A percentile compares a stretch with the other conserved stretches of the same genome.
Evolutionary conservation across 805 yeast genomes (phyloP).

Genomic region (Candida broadrunensis): DNA sequence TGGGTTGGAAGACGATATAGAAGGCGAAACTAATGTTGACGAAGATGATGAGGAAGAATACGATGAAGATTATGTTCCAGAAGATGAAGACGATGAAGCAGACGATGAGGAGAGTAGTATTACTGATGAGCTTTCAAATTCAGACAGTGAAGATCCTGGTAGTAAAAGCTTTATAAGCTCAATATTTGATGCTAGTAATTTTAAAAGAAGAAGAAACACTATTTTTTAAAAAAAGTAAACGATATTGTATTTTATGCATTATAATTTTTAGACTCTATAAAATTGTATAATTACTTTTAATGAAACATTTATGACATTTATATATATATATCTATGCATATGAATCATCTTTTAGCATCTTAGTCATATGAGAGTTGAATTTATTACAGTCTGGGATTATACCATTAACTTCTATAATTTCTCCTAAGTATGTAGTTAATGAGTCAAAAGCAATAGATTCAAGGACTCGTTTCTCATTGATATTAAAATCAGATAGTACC

Average conservation of each 20-base stretch:
- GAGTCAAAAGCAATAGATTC: slow-evolving; percentile 11
- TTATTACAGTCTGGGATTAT: slow-evolving; percentile 23
- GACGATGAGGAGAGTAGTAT: neutral
- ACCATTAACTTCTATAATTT: slow-evolving; percentile 17
- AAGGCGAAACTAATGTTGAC: neutral
- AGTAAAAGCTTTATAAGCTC: neutral
- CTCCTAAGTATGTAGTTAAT: slow-evolving; percentile 16
- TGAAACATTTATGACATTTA: no score
- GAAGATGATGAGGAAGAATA: slow-evolving; percentile 3
- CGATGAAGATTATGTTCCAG: slow-evolving; percentile 11
- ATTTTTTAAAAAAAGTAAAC: neutral
- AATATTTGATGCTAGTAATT: neutral
- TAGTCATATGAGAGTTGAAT: slow-evolving; percentile 18
- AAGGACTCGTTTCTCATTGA: slow-evolving; percentile 17
- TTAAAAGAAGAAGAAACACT: neutral
- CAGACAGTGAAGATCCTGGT: neutral
- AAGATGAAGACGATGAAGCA: slow-evolving; percentile 1
- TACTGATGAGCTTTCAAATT: neutral
- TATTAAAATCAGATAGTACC: slow-evolving; percentile 36
- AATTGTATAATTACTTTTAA: neutral
- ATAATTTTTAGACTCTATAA: neutral
- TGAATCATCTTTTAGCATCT: neutral
- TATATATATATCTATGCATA: no score
- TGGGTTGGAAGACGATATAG: no score
- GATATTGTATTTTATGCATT: no score